Conservation (phyloP, 805 yeast species). For the Ascoidea rubescens region DNA sequence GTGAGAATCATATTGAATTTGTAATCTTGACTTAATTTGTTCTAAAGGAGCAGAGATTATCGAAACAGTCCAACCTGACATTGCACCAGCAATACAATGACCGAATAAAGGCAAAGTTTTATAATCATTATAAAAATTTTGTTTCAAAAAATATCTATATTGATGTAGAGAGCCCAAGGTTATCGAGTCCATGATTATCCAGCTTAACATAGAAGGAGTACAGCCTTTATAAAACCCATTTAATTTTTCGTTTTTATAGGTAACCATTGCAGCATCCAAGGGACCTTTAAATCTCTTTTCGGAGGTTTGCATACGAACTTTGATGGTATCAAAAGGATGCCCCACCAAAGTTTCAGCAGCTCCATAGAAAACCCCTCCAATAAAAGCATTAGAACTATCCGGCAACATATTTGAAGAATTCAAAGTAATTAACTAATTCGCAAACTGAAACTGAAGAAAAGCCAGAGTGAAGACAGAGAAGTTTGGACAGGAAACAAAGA, state of each 20-base stretch:
- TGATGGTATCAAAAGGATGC: constrained; percentile 86
- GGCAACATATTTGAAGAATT: too few relatives aligned
- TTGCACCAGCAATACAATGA: constrained; percentile 58
- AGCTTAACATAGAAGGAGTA: constrained; percentile 85
- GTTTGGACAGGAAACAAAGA: too few relatives aligned
- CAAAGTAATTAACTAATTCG: too few relatives aligned
- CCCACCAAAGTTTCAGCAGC: constrained; percentile 81
- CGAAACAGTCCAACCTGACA: constrained; percentile 81
- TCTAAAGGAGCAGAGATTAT: constrained; percentile 95
- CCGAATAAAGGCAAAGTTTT: constrained; percentile 60
- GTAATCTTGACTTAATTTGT: constrained; percentile 76
- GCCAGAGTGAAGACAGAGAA: too few relatives aligned
- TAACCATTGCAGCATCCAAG: constrained; percentile 62
- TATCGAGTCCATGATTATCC: constrained; percentile 89
- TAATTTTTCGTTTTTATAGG: constrained; percentile 61
- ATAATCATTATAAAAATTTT: constrained; percentile 42
- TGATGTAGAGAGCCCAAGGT: constrained; percentile 79
- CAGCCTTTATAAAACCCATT: constrained; percentile 80
- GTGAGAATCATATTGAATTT: constrained; percentile 76
- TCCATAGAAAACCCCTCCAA: constrained; percentile 84
- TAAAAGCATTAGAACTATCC: constrained; percentile 53
- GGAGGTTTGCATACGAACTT: constrained; percentile 71
- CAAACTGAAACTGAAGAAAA: too few relatives aligned
- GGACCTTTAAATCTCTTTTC: constrained; percentile 69
- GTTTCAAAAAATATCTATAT: constrained; percentile 56